Percentiles rank a stretch among this genome's conserved stretches.
phyloP scores from a whole-genome alignment of 768 basidiomycete species.

The Russula sp. region DNA sequence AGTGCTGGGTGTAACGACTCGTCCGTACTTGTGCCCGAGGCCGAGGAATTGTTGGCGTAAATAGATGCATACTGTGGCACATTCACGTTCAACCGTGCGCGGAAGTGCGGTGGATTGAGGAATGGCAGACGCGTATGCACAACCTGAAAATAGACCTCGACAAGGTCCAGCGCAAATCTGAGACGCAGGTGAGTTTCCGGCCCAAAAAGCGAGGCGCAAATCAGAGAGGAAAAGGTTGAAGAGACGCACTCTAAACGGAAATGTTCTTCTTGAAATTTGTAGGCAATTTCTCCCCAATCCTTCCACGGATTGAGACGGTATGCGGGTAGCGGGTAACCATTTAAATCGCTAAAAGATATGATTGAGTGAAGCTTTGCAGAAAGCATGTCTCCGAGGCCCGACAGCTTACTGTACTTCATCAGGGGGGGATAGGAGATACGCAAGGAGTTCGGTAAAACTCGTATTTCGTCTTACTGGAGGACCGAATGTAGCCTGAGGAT shows the following conservation, averaged over 20 bases:
- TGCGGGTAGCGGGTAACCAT: slow-evolving; percentile 17
- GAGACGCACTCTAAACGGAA: slow-evolving; percentile 80
- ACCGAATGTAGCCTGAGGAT: slow-evolving; percentile 37
- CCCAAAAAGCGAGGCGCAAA: slow-evolving; percentile 14
- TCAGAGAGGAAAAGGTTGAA: slow-evolving; percentile 8
- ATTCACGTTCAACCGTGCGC: slow-evolving; percentile 51
- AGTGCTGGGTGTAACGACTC: slow-evolving; percentile 65
- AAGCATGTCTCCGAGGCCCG: background rate
- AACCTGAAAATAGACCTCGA: slow-evolving; percentile 93
- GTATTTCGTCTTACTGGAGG: slow-evolving; percentile 53
- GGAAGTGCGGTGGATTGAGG: slow-evolving; percentile 80
- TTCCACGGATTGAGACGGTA: slow-evolving; percentile 45
- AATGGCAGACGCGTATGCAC: slow-evolving; percentile 86
- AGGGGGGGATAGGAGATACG: slow-evolving; percentile 74
- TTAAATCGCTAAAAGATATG: slow-evolving; percentile 14
- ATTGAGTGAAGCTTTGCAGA: background rate
- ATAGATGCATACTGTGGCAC: slow-evolving; percentile 33
- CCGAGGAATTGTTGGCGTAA: slow-evolving; percentile 11
- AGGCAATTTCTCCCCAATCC: slow-evolving; percentile 73
- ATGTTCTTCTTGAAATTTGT: slow-evolving; percentile 64
- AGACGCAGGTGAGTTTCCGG: slow-evolving; percentile 22
- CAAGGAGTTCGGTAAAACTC: slow-evolving; percentile 62
- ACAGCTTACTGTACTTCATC: slow-evolving; percentile 45
- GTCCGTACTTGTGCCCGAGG: slow-evolving; percentile 32
- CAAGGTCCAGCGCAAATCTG: slow-evolving; percentile 89